Conservation (phyloP, 495 filamentous ascomycete species). For the Aspergillus bertholletiae region DNA sequence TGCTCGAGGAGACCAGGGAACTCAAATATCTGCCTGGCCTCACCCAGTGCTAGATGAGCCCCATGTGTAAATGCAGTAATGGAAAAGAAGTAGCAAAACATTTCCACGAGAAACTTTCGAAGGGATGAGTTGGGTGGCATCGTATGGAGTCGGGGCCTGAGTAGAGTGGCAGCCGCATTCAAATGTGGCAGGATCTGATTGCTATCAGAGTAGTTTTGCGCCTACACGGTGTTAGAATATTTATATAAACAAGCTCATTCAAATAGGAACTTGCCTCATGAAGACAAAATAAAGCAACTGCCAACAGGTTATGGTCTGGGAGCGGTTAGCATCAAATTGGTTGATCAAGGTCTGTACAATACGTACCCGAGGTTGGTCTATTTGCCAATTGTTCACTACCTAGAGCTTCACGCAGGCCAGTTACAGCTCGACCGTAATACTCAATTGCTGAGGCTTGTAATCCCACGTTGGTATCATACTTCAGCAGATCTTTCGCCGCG, state of each 20-base stretch:
- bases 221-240: constrained; percentile 2
- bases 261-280: constrained; percentile 12
- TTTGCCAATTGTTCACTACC: no score
- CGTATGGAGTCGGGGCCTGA: constrained; percentile 5
- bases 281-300: constrained; percentile 18
- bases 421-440: constrained; percentile 13
- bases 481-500: constrained; percentile 16
- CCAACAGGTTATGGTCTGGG: constrained; percentile 12
- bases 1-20: background rate
- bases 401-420: constrained; percentile 8
- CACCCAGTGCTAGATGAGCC: constrained; percentile 1
- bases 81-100: constrained; percentile 22
- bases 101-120: constrained; percentile 9
- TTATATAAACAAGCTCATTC: no score
- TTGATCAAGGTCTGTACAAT: no score
- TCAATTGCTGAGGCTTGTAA: constrained; percentile 8
- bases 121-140: background rate
- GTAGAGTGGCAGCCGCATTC: constrained; percentile 17
- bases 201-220: constrained; percentile 16
- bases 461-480: constrained; percentile 9
- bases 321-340: no score
- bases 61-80: constrained; percentile 14
- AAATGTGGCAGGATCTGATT: constrained; percentile 18
- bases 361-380: background rate
- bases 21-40: constrained; percentile 6